Evolutionary conservation across 129 eudicot genomes (phyloP).

Genomic region (Lactuca saligna): DNA sequence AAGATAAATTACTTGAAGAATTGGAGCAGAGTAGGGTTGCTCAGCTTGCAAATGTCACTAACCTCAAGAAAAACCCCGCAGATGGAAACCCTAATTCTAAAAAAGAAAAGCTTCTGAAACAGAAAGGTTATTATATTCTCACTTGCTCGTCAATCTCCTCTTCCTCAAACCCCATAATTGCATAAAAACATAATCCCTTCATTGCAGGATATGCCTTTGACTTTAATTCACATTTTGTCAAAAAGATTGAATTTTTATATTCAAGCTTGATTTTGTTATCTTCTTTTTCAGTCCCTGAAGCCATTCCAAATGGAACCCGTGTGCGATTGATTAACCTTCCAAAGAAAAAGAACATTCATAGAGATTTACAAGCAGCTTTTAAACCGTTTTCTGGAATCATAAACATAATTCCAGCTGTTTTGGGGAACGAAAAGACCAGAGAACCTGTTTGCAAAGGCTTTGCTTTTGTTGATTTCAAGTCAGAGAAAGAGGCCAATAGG

Average conservation of each 20-base stretch:
- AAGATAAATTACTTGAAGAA: slow-evolving; percentile 77
- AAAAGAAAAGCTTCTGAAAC: slow-evolving; percentile 39
- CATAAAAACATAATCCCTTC: not conserved
- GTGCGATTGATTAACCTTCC: slow-evolving; percentile 89
- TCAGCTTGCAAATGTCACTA: slow-evolving; percentile 71
- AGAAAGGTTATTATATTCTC: slow-evolving; percentile 41
- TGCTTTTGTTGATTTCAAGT: slow-evolving; percentile 68
- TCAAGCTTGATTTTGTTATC: not conserved
- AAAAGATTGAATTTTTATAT: not conserved
- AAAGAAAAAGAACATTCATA: slow-evolving; percentile 79
- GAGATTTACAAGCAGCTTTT: slow-evolving; percentile 70
- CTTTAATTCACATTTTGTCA: not conserved
- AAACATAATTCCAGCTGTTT: slow-evolving; percentile 67
- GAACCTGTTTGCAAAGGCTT: slow-evolving; percentile 90
- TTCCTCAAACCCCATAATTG: not conserved
- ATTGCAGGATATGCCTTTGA: not conserved
- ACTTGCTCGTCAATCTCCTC: not conserved
- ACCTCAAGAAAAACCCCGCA: slow-evolving; percentile 57
- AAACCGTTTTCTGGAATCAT: slow-evolving; percentile 70
- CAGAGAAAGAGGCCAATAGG: slow-evolving; percentile 76
- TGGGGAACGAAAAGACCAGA: slow-evolving; percentile 82
- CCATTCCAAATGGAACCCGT: slow-evolving; percentile 48
- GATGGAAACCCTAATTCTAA: slow-evolving; percentile 31
- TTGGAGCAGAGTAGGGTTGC: slow-evolving; percentile 73
- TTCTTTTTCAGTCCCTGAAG: slow-evolving; percentile 41